Base-by-base conservation (phyloP, 2,329 filamentous ascomycete genomes). In the Trichoderma arundinaceum region DNA sequence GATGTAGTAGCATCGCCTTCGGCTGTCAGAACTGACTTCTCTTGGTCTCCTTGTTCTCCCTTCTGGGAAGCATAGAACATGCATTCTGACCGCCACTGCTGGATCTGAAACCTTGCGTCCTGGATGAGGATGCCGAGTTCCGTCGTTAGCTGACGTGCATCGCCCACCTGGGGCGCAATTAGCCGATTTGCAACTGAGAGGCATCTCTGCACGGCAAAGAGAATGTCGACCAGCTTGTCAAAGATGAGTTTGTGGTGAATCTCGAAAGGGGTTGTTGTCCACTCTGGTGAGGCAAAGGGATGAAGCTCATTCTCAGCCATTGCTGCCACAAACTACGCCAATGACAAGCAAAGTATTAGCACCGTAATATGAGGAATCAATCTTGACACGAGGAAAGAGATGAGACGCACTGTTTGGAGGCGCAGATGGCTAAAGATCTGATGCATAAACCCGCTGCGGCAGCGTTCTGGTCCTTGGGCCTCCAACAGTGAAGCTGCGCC, bases 231-330 rank as follows among this genome's bases (percentile, higher is more conserved):
- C 8, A 84, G 77, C 43, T 71, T 73, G 71, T 84, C 83, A 35
- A 84, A 75, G n/a, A 72, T 54, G 7, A 77, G 79, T 65, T 83
- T 81, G 22, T 78, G 79, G 62, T 83, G 79, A 19, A 69, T 68
- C 58, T 81, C 75, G 76, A 80, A 84, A 0, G 83, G 83, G 4
- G 77, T 73, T 0, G 76, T 77, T 2, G 74, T 75, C 82, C 82
- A 84, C 63, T 83, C 80, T 0, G 75, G 77, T 0, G 76, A 76
- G 19, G 80, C 76, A 38, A 84, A 76, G 63, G 80, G 13, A 13
- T 64, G 66, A 53, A 63, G 60, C 33, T 32, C 32, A 35, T 66
- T 68, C 15, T 67, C 64, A 2, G 61, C 43, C 60, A 69, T 68
- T n/a, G 68, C 48, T 6, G 56, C 60, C 3, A 69, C 48, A 15